Evolutionary conservation across 2,329 filamentous ascomycete species (phyloP), one percentile per base, ranked within the genome.

Genomic region (Colletotrichum echinochloae): DNA sequence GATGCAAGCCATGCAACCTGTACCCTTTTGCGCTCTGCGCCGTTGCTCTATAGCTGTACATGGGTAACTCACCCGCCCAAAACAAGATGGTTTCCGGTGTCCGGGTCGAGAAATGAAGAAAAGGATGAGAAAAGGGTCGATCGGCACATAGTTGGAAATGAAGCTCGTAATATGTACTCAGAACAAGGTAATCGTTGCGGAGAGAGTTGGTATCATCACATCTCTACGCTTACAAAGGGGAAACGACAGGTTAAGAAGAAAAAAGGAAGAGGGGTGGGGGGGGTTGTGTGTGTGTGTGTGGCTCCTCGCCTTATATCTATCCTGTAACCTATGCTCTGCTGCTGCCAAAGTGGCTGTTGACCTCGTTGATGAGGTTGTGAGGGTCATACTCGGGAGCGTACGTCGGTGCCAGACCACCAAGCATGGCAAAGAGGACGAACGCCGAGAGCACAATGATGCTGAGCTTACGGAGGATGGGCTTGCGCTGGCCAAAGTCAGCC

Each of bases 401-500:
- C 35, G 83, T 85, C 28, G 91, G 91, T 57, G 90, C 90, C 73
- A 93, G 81, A 49, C 89, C 88, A 71, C 88, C 89, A 67, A 97
- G 88, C 26, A 97, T 81, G 74, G 93, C 80, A 81, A 96, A 91
- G 75, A 95, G 81, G 62, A 88, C 82, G 73, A 92, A 81, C 68
- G 93, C 79, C 26, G 88, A 86, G 33, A 87, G 81, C 61, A 85
- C 88, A 71, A 95, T 89, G 75, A 96, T 85, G 73, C 94, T 84
- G 62, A 95, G 81, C 84, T 95, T 95, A 83, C 94, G 92, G 77
- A 93, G 85, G 56, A 90, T 88, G 16, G 95, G 95, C 78, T 91
- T 92, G 74, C 87, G 87, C 76, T 89, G 89, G 69, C 94, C 94
- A 75, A 96, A 94, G 78, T 97, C 94, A 61, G 92, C 91, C 94